These are phyloP conservation scores for Dactylonectria estremocensis DNA, from an alignment of 2,329 filamentous ascomycete genomes.

Conservation along the genomic window DNA sequence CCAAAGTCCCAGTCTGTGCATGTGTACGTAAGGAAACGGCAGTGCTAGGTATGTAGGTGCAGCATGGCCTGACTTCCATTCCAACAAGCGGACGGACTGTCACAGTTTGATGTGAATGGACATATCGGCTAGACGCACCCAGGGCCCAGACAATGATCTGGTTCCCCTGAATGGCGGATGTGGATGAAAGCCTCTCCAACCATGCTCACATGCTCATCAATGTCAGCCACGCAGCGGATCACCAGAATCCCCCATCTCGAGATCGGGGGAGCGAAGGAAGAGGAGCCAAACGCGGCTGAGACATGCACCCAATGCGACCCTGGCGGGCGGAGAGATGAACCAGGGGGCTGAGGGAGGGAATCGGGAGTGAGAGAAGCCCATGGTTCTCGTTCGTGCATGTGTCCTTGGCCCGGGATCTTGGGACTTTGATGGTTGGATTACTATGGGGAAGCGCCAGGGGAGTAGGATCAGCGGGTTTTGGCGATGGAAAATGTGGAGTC, in stretches of 20 bases:
- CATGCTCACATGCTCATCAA: constrained; percentile 10
- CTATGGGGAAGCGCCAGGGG: constrained; percentile 3
- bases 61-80: neutral
- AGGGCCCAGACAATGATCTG: neutral
- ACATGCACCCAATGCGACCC: neutral
- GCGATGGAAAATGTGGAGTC: constrained; percentile 22
- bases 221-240: constrained; percentile 10
- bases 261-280: neutral
- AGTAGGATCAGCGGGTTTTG: constrained; percentile 1
- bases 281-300: neutral
- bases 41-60: neutral
- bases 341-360: neutral
- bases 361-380: neutral
- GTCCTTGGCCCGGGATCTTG: neutral
- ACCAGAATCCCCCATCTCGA: neutral
- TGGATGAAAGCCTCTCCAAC: constrained; percentile 25
- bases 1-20: neutral
- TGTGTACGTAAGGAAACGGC: neutral
- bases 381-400: neutral
- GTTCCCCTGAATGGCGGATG: constrained; percentile 18
- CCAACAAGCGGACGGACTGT: constrained; percentile 6
- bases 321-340: neutral
- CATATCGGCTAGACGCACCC: neutral
- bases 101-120: constrained; percentile 15
- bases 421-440: neutral